These are phyloP conservation scores for Huntiella bhutanensis DNA, from an alignment of 2,329 filamentous ascomycete genomes.

Conservation along the genomic window DNA sequence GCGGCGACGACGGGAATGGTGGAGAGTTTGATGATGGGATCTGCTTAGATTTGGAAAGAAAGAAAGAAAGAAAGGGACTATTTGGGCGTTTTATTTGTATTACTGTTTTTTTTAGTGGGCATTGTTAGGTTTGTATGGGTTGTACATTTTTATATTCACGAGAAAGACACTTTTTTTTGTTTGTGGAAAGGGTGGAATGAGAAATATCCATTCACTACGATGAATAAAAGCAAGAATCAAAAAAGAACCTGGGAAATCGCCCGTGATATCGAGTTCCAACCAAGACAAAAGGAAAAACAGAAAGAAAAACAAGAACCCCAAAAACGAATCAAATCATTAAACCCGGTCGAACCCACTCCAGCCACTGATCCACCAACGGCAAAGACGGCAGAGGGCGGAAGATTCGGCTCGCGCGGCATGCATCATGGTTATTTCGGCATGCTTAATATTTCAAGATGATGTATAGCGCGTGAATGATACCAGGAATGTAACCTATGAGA, in stretches of 20 bases:
- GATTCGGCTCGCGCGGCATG: no score
- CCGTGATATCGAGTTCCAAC: background rate
- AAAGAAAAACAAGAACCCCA: background rate
- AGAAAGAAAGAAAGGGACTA: background rate
- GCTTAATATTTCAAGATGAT: slow-evolving; percentile 75
- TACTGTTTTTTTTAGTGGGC: background rate
- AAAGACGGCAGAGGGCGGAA: no score
- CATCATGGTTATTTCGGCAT: no score
- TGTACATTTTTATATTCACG: background rate
- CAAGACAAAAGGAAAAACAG: background rate
- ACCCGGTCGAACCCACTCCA: background rate
- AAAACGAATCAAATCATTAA: background rate
- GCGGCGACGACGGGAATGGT: slow-evolving; percentile 75
- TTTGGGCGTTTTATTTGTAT: background rate
- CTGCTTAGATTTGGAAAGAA: background rate
- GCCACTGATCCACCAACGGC: background rate
- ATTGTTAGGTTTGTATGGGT: background rate
- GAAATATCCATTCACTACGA: background rate
- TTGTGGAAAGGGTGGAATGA: background rate
- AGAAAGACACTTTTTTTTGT: background rate
- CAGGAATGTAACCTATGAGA: slow-evolving; percentile 40
- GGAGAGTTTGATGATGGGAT: slow-evolving; percentile 42
- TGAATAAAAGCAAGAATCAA: background rate
- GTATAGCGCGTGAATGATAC: slow-evolving; percentile 87
- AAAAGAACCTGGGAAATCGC: background rate